These are phyloP conservation scores for Trichoderma endophyticum DNA, from an alignment of 2,329 filamentous ascomycete genomes.

Conservation along the genomic window DNA sequence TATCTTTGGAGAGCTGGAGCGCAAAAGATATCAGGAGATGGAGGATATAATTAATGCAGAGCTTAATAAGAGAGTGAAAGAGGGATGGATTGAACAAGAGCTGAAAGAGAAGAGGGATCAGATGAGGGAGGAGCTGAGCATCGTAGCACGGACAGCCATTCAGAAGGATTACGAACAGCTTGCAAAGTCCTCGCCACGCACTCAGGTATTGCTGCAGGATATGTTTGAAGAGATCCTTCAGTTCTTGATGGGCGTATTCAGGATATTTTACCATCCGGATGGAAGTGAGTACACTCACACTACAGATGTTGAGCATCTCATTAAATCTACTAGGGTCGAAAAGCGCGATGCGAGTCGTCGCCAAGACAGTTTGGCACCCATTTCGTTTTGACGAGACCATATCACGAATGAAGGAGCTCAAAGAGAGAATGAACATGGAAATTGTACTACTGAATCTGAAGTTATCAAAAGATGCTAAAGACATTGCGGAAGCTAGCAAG, in stretches of 20 bases:
- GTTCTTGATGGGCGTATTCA: not conserved
- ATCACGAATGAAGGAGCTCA: not conserved
- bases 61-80: not conserved
- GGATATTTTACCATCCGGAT: not conserved
- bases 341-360: not conserved
- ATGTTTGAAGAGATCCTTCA: not conserved
- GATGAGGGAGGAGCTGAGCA: not conserved
- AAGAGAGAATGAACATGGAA: not conserved
- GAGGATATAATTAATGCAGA: not conserved
- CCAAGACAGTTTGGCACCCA: not conserved
- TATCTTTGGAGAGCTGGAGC: not conserved
- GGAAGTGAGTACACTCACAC: not conserved
- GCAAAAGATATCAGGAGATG: not conserved
- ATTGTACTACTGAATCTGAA: not conserved
- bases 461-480: not conserved
- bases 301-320: not conserved
- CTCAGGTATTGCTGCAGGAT: not conserved
- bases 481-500: not conserved
- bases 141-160: not conserved
- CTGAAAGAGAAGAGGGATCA: not conserved
- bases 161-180: not conserved
- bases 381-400: not conserved
- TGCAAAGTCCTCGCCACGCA: not conserved
- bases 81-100: not conserved
- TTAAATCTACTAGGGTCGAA: not conserved